Evolutionary conservation across 768 basidiomycete genomes (phyloP).

Genomic region (Boletus coccyginus): DNA sequence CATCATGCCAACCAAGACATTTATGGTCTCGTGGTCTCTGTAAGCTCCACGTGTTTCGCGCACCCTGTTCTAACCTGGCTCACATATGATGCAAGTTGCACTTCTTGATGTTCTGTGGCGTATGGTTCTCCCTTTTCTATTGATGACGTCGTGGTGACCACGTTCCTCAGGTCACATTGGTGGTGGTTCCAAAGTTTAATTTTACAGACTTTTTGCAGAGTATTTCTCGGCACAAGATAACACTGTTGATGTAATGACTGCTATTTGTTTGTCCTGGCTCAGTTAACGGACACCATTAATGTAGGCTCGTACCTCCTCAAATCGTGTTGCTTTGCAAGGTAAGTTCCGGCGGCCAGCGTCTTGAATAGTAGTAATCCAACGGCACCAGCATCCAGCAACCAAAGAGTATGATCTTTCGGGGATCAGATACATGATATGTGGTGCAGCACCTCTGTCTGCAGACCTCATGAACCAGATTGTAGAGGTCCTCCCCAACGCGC

Average conservation of each 20-base stretch:
- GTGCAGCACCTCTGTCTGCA: constrained; percentile 62
- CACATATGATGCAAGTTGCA: constrained; percentile 40
- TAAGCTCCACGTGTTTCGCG: constrained; percentile 28
- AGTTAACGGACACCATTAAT: background rate
- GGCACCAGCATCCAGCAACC: constrained; percentile 47
- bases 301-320: constrained; percentile 63
- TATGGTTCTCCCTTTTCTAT: constrained; percentile 23
- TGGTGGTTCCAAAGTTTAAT: constrained; percentile 61
- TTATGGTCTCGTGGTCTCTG: constrained; percentile 56
- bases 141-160: background rate
- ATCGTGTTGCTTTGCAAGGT: constrained; percentile 68
- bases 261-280: background rate
- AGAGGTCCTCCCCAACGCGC: constrained; percentile 53
- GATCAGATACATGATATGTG: constrained; percentile 52
- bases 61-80: background rate
- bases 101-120: constrained; percentile 51
- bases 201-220: constrained; percentile 61
- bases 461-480: constrained; percentile 47
- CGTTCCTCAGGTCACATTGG: constrained; percentile 46
- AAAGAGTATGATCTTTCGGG: constrained; percentile 49
- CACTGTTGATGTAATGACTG: constrained; percentile 48
- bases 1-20: constrained; percentile 41
- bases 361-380: background rate
- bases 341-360: background rate
- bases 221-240: constrained; percentile 55